Evolutionary conservation across 768 basidiomycete species (phyloP), one percentile per base, ranked within the genome.

Genomic region (Amanita phalloides): DNA sequence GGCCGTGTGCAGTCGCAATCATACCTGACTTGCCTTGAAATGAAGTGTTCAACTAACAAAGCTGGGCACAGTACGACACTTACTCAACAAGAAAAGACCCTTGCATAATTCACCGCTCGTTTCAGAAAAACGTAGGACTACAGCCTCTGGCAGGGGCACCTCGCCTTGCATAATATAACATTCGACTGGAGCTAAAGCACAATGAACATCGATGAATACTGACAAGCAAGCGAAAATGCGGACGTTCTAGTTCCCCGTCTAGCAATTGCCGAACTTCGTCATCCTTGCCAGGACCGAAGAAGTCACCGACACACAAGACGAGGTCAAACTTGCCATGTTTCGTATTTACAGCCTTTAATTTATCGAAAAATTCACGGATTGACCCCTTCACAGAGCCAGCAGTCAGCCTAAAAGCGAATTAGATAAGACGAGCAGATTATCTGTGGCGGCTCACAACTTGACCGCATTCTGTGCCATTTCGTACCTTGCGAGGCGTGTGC

Each of bases 271-370:
- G 77, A 52, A 78, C 72, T 10, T 76, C 74, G 48, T 61, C 68
- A 47, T 57, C 57, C 11, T 66, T 65, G 10, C 56, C 64, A 8
- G 56, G 61, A 4, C 85, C 85, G 65, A 92, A 90, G 68, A 93
- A 92, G 66, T 91, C 86, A n/a, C 90, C 90, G 6, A 73, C 70
- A 58, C 87, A 90, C 48, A 93, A 73, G 6, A 84, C 77, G 51
- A 90, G 75, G 61, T 91, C 87, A 62, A 98, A 97, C 63, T 88
- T 89, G 55, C 93, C 93, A 66, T 96, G 89, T 68, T 95, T 96
- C 49, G 81, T 74, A 69, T 98, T 82, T 57, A 96, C 90, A 26
- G 79, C 68, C 54, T 79, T 82, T 59, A 97, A 77, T 72, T 92
- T 96, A 53, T 77, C 64, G 60, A 90, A 84, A 26, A 94, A 72